phyloP scores from a whole-genome alignment of 768 basidiomycete species.

The Lenzites betulinus region DNA sequence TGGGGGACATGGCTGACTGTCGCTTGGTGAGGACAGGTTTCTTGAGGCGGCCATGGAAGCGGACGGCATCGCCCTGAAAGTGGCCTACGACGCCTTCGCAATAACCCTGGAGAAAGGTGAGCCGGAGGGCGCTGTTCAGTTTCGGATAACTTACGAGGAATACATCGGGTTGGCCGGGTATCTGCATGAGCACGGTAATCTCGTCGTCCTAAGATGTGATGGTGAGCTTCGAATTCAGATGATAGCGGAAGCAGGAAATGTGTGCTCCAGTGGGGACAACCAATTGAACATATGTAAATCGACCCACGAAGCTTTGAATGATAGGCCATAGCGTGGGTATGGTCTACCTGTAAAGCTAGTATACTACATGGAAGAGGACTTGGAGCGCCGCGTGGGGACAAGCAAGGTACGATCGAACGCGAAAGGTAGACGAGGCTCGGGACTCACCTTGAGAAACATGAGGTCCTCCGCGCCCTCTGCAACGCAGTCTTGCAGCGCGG shows the following conservation, averaged over 20 bases:
- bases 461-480: slow-evolving; percentile 74
- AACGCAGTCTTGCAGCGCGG: slow-evolving; percentile 71
- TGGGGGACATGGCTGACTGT: slow-evolving; percentile 31
- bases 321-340: too few species aligned
- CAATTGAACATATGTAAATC: background rate
- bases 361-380: too few species aligned
- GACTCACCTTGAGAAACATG: slow-evolving; percentile 80
- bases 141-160: slow-evolving; percentile 57
- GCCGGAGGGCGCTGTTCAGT: background rate
- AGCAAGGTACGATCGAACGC: background rate
- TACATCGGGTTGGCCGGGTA: slow-evolving; percentile 51
- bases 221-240: slow-evolving; percentile 1
- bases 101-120: slow-evolving; percentile 57
- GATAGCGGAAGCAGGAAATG: background rate
- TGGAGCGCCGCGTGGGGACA: background rate
- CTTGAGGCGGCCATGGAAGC: slow-evolving; percentile 75
- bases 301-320: too few species aligned
- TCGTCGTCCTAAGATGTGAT: slow-evolving; percentile 62
- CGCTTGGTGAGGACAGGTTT: slow-evolving; percentile 79
- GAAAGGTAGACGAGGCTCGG: background rate
- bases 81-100: slow-evolving; percentile 87
- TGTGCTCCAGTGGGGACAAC: too few species aligned
- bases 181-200: slow-evolving; percentile 75
- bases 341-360: too few species aligned
- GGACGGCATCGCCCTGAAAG: slow-evolving; percentile 64